Base-by-base conservation (phyloP, 1,284 basidiomycete species). In the Boletellus deceptivus region DNA sequence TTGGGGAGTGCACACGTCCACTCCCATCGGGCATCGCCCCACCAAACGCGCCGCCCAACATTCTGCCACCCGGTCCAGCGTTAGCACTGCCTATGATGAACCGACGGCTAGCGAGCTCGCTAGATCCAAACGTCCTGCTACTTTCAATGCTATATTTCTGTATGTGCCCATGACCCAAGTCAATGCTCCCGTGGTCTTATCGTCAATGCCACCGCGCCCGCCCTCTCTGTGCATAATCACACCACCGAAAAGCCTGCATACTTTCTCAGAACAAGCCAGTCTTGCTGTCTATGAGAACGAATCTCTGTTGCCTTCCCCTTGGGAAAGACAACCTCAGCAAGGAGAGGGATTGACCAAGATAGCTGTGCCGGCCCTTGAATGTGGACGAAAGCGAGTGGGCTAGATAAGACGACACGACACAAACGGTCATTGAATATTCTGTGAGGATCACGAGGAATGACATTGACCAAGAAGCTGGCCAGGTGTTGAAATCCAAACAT, bases 301-400 rank as follows among this genome's bases (percentile, higher is more conserved):
- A 62, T 70, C 65, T 70, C 67, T 67, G 20, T 70, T 64, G 40
- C 49, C 43, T 39, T 53, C 48, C 59, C 64, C 56, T 9, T 17
- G 33, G 49, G 16, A 60, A 38, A 35, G 37, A 20, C 54, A 64
- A 69, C 27, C 58, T 56, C 66, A 67, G 54, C 53, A 5, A 54
- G 50, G 52, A 55, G 55, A 48, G 22, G 40, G 37, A 38, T 27
- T 16, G 43, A 25, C 33, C 42, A 37, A 45, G 46, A 54, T 34
- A 4, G 16, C 7, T 31, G 44, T 49, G 38, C 46, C 40, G 22
- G 40, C 18, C 52, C 55, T 43, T 51, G 24, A 48, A 51, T 43
- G 16, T 18, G 33, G 61, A 57, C 49, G 3, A 47, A 31, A 41
- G 31, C 34, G 54, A 69, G 53, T 17, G 25, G 40, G 41, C 6